Percentiles rank a stretch among this genome's conserved stretches.
phyloP scores from a whole-genome alignment of 2,329 filamentous ascomycete genomes.

The Calonectria pseudoturangicola region DNA sequence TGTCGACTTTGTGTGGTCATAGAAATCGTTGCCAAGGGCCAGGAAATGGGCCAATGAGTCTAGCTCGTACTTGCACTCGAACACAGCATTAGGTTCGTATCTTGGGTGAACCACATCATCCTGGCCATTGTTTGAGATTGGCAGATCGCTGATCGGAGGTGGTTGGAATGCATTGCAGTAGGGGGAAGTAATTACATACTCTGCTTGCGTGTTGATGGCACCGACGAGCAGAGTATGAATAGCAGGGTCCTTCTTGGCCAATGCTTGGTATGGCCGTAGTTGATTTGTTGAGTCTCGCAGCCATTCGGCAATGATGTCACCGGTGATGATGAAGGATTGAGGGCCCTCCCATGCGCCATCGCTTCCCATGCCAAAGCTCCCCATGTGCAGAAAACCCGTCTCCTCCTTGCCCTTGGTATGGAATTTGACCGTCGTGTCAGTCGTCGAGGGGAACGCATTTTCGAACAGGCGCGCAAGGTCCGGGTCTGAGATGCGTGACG shows the following conservation, averaged over 20 bases:
- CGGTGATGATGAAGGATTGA: slow-evolving; percentile 95
- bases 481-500: slow-evolving; percentile 84
- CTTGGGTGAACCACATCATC: slow-evolving; percentile 88
- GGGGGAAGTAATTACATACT: slow-evolving; percentile 94
- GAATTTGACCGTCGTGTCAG: slow-evolving; percentile 93
- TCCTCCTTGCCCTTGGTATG: slow-evolving; percentile 79
- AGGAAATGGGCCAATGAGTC: slow-evolving; percentile 96
- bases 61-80: slow-evolving; percentile 99
- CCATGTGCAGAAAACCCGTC: slow-evolving; percentile 60
- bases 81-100: slow-evolving; percentile 90
- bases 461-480: slow-evolving; percentile 95
- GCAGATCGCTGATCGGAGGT: slow-evolving; percentile 86
- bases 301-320: slow-evolving; percentile 96
- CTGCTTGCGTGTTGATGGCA: slow-evolving; percentile 95
- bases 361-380: slow-evolving; percentile 60
- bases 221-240: slow-evolving; percentile 90
- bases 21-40: slow-evolving; percentile 88
- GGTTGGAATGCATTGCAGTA: slow-evolving; percentile 99
- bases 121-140: slow-evolving; percentile 84
- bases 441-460: slow-evolving; percentile 90
- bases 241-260: slow-evolving; percentile 87
- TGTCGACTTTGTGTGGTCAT: slow-evolving; percentile 84
- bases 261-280: slow-evolving; percentile 88
- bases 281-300: slow-evolving; percentile 95
- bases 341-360: slow-evolving; percentile 85